Conservation (phyloP, 208 protist species). For the Wallacemonas collosoma region DNA sequence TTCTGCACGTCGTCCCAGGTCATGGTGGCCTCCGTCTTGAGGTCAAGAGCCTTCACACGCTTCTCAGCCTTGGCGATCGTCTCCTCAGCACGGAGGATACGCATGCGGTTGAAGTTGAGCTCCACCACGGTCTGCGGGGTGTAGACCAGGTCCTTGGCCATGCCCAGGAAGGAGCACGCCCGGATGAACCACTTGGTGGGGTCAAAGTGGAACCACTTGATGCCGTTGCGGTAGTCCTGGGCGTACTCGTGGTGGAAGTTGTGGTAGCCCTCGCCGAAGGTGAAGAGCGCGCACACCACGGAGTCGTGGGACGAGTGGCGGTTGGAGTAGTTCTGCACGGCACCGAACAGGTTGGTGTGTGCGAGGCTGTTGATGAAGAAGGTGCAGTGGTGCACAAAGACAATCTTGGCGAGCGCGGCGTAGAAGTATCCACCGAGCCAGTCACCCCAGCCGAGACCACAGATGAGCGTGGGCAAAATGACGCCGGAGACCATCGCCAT, state of each 20-base stretch:
- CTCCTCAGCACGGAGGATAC: conserved; percentile 43
- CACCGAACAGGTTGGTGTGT: conserved; percentile 74
- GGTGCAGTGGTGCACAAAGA: conserved; percentile 89
- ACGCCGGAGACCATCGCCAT: conserved; percentile 85
- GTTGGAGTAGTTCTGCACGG: conserved; percentile 81
- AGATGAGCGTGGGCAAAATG: conserved; percentile 83
- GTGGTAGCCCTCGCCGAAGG: conserved; percentile 93
- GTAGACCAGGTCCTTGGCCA: conserved; percentile 67
- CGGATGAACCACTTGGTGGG: conserved; percentile 91
- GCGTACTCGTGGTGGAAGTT: conserved; percentile 95
- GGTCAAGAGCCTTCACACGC: conserved; percentile 46
- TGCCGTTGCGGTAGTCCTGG: conserved; percentile 91
- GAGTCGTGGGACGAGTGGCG: conserved; percentile 85
- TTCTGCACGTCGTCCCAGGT: conserved; percentile 68
- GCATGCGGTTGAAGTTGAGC: conserved; percentile 56
- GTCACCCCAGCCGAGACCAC: conserved; percentile 82
- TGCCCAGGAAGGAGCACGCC: conserved; percentile 46
- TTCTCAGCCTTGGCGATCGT: conserved; percentile 38
- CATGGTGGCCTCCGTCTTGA: conserved; percentile 39
- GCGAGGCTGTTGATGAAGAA: conserved; percentile 94
- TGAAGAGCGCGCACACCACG: conserved; percentile 74
- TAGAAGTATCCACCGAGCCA: conserved; percentile 89
- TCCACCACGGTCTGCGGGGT: conserved; percentile 68
- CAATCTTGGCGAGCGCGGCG: conserved; percentile 70
- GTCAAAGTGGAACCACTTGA: conserved; percentile 92